These are phyloP conservation scores for Anethum foeniculum DNA, from an alignment of 140 eudicot species.

Conservation along the genomic window DNA sequence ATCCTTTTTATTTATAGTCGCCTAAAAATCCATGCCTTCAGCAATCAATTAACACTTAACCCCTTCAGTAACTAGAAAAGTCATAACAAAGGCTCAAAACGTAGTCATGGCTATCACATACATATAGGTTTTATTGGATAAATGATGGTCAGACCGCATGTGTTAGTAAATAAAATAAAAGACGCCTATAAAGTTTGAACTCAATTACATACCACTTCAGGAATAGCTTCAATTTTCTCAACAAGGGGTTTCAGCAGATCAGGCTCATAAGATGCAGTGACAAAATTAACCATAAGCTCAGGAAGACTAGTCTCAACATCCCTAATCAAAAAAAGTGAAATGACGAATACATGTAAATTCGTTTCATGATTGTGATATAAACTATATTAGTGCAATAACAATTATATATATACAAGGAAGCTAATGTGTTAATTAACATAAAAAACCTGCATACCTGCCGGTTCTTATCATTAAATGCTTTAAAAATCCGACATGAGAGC, in stretches of 20 bases:
- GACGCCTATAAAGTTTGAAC: neutral
- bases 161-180: neutral
- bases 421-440: neutral
- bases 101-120: neutral
- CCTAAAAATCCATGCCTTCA: neutral
- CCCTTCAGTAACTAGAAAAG: neutral
- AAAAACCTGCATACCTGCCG: constrained; percentile 59
- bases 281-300: constrained; percentile 90
- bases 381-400: too few relatives aligned
- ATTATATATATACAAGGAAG: neutral
- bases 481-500: constrained; percentile 73
- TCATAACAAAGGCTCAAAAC: neutral
- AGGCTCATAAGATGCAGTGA: constrained; percentile 84
- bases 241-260: constrained; percentile 73
- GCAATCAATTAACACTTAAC: too few relatives aligned
- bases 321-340: constrained; percentile 26
- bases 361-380: neutral
- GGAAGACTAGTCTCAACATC: constrained; percentile 53
- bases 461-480: constrained; percentile 84
- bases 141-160: neutral
- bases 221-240: constrained; percentile 51
- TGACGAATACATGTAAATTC: neutral
- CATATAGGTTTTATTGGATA: neutral
- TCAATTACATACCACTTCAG: constrained; percentile 62
- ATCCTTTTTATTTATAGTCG: neutral